Percentiles rank a stretch among this genome's conserved stretches.
These are phyloP conservation scores for Rubia balearica DNA, from an alignment of 305 asterid genomes.

Conservation along the genomic window DNA sequence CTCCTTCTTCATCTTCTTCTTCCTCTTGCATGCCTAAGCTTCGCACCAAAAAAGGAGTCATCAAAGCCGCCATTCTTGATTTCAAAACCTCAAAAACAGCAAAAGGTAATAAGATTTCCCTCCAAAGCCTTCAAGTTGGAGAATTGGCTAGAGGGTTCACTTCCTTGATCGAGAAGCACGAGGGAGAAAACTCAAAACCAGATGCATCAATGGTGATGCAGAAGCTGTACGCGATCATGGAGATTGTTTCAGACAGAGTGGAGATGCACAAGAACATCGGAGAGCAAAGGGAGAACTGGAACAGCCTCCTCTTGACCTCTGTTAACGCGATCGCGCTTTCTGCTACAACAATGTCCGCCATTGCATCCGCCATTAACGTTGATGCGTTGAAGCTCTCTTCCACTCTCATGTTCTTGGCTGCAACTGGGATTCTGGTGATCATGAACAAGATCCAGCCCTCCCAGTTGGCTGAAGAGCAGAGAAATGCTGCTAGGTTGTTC, in stretches of 20 bases:
- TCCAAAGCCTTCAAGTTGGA: constrained; percentile 6
- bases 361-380: constrained; percentile 9
- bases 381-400: constrained; percentile 14
- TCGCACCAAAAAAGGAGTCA: constrained; percentile 4
- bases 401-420: constrained; percentile 16
- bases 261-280: constrained; percentile 25
- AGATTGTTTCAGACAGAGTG: constrained; percentile 19
- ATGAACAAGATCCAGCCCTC: constrained; percentile 23
- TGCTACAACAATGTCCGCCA: constrained; percentile 18
- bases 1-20: background rate
- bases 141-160: background rate
- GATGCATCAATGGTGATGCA: background rate
- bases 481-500: constrained; percentile 21
- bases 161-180: constrained; percentile 9
- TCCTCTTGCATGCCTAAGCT: background rate
- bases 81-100: constrained; percentile 1
- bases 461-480: constrained; percentile 19
- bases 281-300: constrained; percentile 19
- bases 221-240: constrained; percentile 19
- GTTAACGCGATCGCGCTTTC: constrained; percentile 17
- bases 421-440: constrained; percentile 18
- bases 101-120: background rate
- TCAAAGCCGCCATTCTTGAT: constrained; percentile 15
- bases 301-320: constrained; percentile 15
- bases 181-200: background rate